Conservation (phyloP, 2,329 filamentous ascomycete species). For the Venturia pyrina region DNA sequence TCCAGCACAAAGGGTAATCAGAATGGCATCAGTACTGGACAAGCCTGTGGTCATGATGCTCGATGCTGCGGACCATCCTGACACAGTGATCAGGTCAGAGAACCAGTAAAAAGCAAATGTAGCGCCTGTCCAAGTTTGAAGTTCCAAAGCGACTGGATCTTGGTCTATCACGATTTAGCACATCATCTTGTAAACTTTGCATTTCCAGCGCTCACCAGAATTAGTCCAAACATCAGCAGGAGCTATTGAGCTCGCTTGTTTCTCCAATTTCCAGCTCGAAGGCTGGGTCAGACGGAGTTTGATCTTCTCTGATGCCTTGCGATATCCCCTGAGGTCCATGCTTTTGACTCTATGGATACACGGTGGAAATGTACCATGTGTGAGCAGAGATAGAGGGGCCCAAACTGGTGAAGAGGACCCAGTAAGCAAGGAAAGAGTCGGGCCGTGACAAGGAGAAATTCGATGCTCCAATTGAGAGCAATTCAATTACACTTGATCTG, state of each 20-base stretch:
- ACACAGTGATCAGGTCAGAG: constrained; percentile 26
- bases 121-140: background rate
- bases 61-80: constrained; percentile 36
- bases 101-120: constrained; percentile 9
- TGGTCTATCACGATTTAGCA: constrained; percentile 2
- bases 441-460: background rate
- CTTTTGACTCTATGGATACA: background rate
- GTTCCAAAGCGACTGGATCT: constrained; percentile 7
- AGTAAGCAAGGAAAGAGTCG: background rate
- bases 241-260: constrained; percentile 3
- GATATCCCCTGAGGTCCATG: background rate
- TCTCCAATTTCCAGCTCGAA: constrained; percentile 4
- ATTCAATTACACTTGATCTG: background rate
- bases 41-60: constrained; percentile 37
- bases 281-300: background rate
- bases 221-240: constrained; percentile 8
- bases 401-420: background rate
- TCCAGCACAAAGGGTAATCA: constrained; percentile 22
- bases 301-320: background rate
- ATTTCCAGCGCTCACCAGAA: background rate
- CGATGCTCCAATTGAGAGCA: background rate
- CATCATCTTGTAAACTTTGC: background rate
- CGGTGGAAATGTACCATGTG: background rate
- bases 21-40: constrained; percentile 30
- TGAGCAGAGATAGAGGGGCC: background rate